Conservation (phyloP, 75 land plant species). For the Sequoia sempervirens region DNA sequence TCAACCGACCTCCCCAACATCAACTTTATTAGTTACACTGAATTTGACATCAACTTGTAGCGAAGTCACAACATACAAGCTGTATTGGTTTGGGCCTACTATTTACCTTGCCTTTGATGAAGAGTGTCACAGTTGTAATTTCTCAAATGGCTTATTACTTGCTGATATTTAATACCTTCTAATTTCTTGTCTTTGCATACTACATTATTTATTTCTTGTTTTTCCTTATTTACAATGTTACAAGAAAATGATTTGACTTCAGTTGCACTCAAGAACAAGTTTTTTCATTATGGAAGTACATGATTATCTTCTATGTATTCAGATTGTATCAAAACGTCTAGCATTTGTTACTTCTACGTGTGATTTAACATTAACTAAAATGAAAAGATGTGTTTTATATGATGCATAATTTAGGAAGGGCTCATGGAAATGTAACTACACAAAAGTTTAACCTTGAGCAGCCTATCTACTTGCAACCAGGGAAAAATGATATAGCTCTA, state of each 20-base stretch:
- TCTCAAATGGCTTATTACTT: not conserved
- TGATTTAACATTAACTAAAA: not conserved
- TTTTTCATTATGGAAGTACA: not conserved
- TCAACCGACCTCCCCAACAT: not conserved
- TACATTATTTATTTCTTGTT: not conserved
- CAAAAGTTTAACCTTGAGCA: not conserved
- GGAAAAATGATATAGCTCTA: slow-evolving; percentile 69
- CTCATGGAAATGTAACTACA: not conserved
- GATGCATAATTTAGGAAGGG: not conserved
- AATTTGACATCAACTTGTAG: not conserved
- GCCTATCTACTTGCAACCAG: slow-evolving; percentile 50
- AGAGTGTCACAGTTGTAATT: not conserved
- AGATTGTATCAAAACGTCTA: not conserved
- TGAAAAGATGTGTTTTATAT: not conserved
- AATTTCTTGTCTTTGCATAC: not conserved
- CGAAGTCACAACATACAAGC: not conserved
- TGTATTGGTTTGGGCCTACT: not conserved
- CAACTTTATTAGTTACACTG: not conserved
- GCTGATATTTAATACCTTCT: not conserved
- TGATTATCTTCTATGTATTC: not conserved
- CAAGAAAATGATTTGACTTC: not conserved
- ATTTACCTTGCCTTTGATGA: no score
- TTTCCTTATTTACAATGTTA: not conserved
- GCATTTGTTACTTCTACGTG: not conserved
- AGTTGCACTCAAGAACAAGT: not conserved